Evolutionary conservation across 2,329 filamentous ascomycete species (phyloP), one percentile per base, ranked within the genome.

Genomic region (Ophiostoma tasmaniense): DNA sequence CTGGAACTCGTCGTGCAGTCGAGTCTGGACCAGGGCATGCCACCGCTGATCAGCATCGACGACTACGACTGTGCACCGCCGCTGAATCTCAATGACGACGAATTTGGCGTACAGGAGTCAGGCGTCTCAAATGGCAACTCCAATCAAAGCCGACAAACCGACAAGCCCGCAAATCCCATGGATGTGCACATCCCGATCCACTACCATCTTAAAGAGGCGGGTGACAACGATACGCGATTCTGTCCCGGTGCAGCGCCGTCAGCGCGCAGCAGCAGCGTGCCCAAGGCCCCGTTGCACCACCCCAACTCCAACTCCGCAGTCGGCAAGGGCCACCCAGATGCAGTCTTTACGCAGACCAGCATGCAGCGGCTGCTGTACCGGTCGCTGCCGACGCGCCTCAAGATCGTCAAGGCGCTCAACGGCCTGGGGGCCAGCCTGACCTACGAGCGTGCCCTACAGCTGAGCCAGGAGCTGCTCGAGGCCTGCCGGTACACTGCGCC

Each of bases 1-100:
- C 69, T 87, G 5, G 85, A 87, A 73, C 75, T 87, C 2, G 81
- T 82, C n/a, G 68, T 87, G 14, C 82, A 85, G 73, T 77, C 80
- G 1, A 80, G 82, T 25, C 76, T 85, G 30, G 81, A 84, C 69
- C 80, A 82, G 0, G 84, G 85, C 0, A 81, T 82, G 0, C 80
- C 81, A 1, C 82, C 84, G 2, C 75, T 85, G 8, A 76, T 86
- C 8, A 78, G 80, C 0, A 67, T 74, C 0, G 73, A 79, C 10
- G 81, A 85, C 67, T 86, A 81, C 68, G 84, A 87, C 69, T 82
- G 83, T 0, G 77, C 76, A 11, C 77, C 79, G 0, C 84, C 85
- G 0, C 77, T 79, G 0, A 84, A 87, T 68, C 74, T 84, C 7
- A 79, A 87, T 69, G 85, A 88, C 70, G 79, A 81, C 0, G 78